Percentiles rank a stretch among this genome's conserved stretches.
phyloP scores from a whole-genome alignment of 176 grass and related monocot species.

The Eremochloa ophiuroides region DNA sequence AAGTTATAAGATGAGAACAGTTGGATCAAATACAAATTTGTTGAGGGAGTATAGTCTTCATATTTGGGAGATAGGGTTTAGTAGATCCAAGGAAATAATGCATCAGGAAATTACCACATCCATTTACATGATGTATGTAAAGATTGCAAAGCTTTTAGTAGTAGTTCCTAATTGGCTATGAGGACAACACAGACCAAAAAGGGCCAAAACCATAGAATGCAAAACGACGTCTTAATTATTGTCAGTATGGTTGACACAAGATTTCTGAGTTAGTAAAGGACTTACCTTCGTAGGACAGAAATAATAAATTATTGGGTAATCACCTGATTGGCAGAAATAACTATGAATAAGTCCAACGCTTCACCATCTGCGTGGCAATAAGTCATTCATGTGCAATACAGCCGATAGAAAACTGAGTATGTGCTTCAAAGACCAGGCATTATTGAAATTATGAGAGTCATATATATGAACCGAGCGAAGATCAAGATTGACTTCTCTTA shows the following conservation, averaged over 20 bases:
- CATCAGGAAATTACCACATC: conserved; percentile 33
- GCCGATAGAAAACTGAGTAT: no score
- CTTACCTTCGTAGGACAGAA: not conserved
- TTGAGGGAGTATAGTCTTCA: not conserved
- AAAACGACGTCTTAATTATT: not conserved
- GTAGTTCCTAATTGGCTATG: conserved; percentile 24
- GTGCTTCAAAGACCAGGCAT: no score
- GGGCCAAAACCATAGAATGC: conserved; percentile 7
- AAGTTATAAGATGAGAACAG: not conserved
- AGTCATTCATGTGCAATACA: no score
- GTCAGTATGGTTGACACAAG: not conserved
- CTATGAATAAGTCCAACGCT: conserved; percentile 34
- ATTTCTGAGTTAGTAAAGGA: not conserved
- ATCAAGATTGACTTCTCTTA: no score
- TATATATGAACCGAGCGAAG: no score
- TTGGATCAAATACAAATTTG: not conserved
- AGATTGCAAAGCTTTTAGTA: conserved; percentile 43
- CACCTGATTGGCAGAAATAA: conserved; percentile 29
- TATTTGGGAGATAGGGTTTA: not conserved
- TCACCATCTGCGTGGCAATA: conserved; percentile 18
- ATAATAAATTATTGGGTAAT: conserved; percentile 3
- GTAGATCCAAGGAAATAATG: not conserved
- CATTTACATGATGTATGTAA: conserved; percentile 44
- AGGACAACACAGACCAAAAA: conserved; percentile 52
- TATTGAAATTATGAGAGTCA: no score